Evolutionary conservation across 2,329 filamentous ascomycete genomes (phyloP).

Genomic region (Podosphaera fusca): DNA sequence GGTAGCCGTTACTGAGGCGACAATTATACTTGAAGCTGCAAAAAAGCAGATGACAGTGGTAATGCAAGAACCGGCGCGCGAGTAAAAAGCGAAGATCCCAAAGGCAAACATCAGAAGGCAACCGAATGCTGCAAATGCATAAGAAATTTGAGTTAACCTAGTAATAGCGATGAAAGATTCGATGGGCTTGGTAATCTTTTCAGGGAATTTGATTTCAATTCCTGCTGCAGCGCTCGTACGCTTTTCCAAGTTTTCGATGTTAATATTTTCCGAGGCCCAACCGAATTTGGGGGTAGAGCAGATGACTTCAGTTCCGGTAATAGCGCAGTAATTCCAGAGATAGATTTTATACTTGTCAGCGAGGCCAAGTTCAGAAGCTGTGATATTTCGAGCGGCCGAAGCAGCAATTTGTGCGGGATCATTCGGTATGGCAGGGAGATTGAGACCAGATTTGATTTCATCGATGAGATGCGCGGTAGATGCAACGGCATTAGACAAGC

Average conservation of each 20-base stretch:
- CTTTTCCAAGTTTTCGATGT: conserved; percentile 36
- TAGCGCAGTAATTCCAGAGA: conserved; percentile 72
- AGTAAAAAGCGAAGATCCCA: conserved; percentile 53
- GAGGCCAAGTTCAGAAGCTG: conserved; percentile 30
- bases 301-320: conserved; percentile 23
- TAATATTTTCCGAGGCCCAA: conserved; percentile 55
- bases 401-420: background rate
- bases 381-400: conserved; percentile 9
- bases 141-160: conserved; percentile 67
- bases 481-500: conserved; percentile 1
- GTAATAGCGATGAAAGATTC: conserved; percentile 49
- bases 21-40: conserved; percentile 29
- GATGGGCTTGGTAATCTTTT: conserved; percentile 41
- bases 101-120: conserved; percentile 52
- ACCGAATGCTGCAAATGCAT: conserved; percentile 46
- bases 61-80: conserved; percentile 55
- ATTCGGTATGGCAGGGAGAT: background rate
- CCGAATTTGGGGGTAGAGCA: conserved; percentile 52
- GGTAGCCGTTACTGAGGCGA: conserved; percentile 50
- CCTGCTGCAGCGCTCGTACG: conserved; percentile 22
- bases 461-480: background rate
- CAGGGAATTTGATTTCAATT: conserved; percentile 39
- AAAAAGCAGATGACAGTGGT: conserved; percentile 56
- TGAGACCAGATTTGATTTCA: background rate
- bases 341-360: conserved; percentile 59